phyloP scores from a whole-genome alignment of 2,329 filamentous ascomycete genomes.

The Aspergillus sergii region DNA sequence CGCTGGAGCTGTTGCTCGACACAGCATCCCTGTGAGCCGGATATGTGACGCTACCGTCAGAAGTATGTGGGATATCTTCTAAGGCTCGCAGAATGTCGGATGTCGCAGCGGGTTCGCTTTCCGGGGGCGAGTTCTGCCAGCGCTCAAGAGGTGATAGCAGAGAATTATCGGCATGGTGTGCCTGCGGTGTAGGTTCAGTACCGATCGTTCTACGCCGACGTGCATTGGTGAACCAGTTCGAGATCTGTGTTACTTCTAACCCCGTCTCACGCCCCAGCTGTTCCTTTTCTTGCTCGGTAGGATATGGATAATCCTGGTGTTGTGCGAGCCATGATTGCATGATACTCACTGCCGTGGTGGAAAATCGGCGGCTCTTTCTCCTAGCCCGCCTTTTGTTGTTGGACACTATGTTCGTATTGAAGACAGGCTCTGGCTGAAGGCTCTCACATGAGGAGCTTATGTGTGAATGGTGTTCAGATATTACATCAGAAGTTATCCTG shows the following conservation, averaged over 20 bases:
- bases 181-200: not conserved
- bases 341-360: slow-evolving; percentile 63
- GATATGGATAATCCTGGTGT: slow-evolving; percentile 79
- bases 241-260: slow-evolving; percentile 78
- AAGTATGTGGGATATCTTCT: slow-evolving; percentile 30
- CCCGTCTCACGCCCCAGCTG: slow-evolving; percentile 73
- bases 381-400: not conserved
- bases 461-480: not conserved
- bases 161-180: slow-evolving; percentile 45
- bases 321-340: slow-evolving; percentile 79
- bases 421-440: not conserved
- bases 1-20: slow-evolving; percentile 51
- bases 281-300: slow-evolving; percentile 80
- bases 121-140: slow-evolving; percentile 67
- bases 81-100: slow-evolving; percentile 64
- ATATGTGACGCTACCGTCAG: slow-evolving; percentile 18
- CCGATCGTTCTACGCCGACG: slow-evolving; percentile 60
- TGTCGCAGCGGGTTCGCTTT: slow-evolving; percentile 65
- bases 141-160: slow-evolving; percentile 63
- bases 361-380: slow-evolving; percentile 6
- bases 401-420: not conserved
- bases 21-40: slow-evolving; percentile 28
- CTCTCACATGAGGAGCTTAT: not conserved
- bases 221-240: slow-evolving; percentile 87
- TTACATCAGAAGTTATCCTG: not conserved